Conservation (phyloP, 805 yeast species). For the Wickerhamomyces tratensis region DNA sequence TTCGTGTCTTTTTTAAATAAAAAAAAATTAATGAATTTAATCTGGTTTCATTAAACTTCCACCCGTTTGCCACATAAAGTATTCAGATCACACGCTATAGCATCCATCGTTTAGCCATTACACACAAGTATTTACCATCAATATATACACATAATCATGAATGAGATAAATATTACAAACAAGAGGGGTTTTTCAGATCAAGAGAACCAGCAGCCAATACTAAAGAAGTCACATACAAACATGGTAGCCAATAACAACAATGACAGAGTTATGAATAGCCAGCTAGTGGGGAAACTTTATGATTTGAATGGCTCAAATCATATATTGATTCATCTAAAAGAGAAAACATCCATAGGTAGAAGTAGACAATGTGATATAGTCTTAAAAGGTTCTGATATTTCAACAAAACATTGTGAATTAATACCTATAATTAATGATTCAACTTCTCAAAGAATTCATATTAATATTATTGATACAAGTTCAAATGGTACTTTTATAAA, state of each 20-base stretch:
- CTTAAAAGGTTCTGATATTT: slow-evolving; percentile 48
- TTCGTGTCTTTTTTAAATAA: too few species aligned
- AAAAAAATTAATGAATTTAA: too few species aligned
- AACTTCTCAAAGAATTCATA: slow-evolving; percentile 19
- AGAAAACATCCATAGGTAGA: slow-evolving; percentile 36
- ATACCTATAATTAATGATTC: slow-evolving; percentile 29
- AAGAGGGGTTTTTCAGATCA: neutral
- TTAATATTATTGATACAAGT: slow-evolving; percentile 43
- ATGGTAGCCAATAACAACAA: neutral
- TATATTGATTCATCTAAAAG: slow-evolving; percentile 21
- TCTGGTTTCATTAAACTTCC: too few species aligned
- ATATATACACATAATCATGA: too few species aligned
- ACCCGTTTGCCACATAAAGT: too few species aligned
- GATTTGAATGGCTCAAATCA: slow-evolving; percentile 4
- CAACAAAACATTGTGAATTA: slow-evolving; percentile 55
- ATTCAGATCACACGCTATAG: too few species aligned
- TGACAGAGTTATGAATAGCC: too few species aligned
- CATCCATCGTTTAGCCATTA: too few species aligned
- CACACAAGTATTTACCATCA: too few species aligned
- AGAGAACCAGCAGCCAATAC: neutral
- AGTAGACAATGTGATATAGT: slow-evolving; percentile 50
- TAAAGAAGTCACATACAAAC: neutral
- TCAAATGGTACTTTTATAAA: slow-evolving; percentile 63
- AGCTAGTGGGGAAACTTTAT: neutral
- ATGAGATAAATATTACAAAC: neutral